These are phyloP conservation scores for Irpex rosettiformis DNA, from an alignment of 1,284 basidiomycete genomes.

Conservation along the genomic window DNA sequence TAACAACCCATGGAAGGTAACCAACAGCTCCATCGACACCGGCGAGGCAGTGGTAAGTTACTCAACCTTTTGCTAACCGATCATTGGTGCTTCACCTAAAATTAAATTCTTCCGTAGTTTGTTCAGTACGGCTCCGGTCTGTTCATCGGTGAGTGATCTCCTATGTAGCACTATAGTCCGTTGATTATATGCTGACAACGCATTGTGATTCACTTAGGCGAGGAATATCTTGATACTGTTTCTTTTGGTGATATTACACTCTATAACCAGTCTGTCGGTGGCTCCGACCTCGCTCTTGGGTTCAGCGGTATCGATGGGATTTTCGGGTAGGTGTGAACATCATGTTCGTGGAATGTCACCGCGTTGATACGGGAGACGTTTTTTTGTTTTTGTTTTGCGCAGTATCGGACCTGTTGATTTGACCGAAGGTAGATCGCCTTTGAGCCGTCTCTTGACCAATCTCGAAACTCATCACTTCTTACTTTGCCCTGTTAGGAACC, in stretches of 20 bases:
- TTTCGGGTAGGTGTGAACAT: constrained; percentile 4
- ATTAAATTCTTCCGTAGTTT: constrained; percentile 9
- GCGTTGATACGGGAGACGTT: neutral
- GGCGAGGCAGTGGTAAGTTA: constrained; percentile 34
- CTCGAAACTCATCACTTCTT: neutral
- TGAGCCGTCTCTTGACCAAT: neutral
- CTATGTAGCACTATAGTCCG: neutral
- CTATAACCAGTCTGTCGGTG: constrained; percentile 45
- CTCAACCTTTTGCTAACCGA: neutral
- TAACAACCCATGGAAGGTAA: constrained; percentile 30
- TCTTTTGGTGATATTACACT: constrained; percentile 35
- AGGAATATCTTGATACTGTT: constrained; percentile 22
- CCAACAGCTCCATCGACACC: constrained; percentile 37
- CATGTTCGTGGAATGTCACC: neutral
- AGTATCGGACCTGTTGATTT: constrained; percentile 8
- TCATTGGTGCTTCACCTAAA: neutral
- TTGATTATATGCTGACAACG: constrained; percentile 30
- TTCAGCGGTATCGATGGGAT: constrained; percentile 26
- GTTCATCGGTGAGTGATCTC: constrained; percentile 34
- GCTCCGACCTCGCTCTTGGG: constrained; percentile 35
- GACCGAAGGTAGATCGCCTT: constrained; percentile 2
- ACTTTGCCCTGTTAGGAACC: neutral
- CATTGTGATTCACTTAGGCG: constrained; percentile 26
- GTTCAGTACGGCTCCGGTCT: constrained; percentile 46
- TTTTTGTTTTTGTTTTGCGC: neutral